Evolutionary conservation across 129 eudicot species (phyloP).

Genomic region (Arctium minus): DNA sequence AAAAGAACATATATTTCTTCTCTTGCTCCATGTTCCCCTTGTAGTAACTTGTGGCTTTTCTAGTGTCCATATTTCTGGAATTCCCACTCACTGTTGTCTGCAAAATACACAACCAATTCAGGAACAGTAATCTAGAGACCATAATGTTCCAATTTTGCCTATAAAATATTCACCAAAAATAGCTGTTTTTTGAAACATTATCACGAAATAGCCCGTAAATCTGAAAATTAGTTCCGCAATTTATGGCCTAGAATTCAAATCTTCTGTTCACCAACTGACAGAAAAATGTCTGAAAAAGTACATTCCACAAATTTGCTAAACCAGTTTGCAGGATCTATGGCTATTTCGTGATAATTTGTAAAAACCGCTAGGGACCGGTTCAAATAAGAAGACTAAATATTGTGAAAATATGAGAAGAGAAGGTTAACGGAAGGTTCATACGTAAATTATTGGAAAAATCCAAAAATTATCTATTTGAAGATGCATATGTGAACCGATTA

Average conservation of each 20-base stretch:
- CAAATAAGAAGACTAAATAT: neutral
- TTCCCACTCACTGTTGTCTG: slow-evolving; percentile 89
- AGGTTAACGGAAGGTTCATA: no score
- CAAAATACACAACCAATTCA: neutral
- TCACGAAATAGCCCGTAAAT: neutral
- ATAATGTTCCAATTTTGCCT: neutral
- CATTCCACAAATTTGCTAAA: neutral
- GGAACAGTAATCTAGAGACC: neutral
- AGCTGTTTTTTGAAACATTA: neutral
- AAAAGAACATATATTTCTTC: neutral
- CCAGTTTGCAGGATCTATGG: neutral
- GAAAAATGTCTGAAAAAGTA: neutral
- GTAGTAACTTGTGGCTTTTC: neutral
- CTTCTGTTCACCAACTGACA: no score
- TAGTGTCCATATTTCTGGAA: slow-evolving; percentile 84
- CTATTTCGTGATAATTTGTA: neutral
- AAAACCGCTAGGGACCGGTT: no score
- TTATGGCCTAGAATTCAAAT: neutral
- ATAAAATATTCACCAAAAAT: neutral
- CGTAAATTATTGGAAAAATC: no score
- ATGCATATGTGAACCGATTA: neutral
- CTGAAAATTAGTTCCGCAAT: neutral
- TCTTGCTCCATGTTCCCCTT: neutral
- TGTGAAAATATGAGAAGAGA: no score
- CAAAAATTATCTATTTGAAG: neutral